phyloP scores from a whole-genome alignment of 768 basidiomycete genomes.

The Brasilioporus rufonigricans region DNA sequence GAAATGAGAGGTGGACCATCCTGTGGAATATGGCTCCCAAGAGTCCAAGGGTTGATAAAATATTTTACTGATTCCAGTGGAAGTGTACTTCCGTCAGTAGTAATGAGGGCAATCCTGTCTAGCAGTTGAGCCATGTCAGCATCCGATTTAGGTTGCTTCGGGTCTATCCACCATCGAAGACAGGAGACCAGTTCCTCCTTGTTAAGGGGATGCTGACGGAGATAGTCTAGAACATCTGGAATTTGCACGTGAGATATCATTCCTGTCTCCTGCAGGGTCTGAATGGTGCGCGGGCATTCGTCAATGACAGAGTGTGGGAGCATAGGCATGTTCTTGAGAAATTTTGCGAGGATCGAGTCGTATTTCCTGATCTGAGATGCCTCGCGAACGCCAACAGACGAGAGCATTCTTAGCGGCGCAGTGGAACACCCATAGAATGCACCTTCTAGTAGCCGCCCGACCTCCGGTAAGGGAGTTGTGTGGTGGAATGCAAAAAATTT shows the following conservation, averaged over 20 bases:
- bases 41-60: slow-evolving; percentile 64
- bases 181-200: slow-evolving; percentile 79
- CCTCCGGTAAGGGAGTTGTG: neutral
- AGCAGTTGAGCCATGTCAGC: slow-evolving; percentile 52
- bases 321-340: neutral
- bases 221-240: slow-evolving; percentile 73
- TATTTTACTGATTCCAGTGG: slow-evolving; percentile 66
- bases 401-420: neutral
- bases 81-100: slow-evolving; percentile 52
- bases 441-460: neutral
- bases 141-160: slow-evolving; percentile 33
- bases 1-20: slow-evolving; percentile 10
- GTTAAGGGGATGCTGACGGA: slow-evolving; percentile 65
- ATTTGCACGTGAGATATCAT: slow-evolving; percentile 56
- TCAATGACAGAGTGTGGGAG: neutral
- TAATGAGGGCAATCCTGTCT: slow-evolving; percentile 61
- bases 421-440: neutral
- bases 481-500: neutral
- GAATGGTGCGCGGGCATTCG: slow-evolving; percentile 28
- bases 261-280: slow-evolving; percentile 55
- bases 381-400: neutral
- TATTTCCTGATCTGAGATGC: neutral
- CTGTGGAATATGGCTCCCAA: slow-evolving; percentile 46
- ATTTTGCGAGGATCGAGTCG: neutral
- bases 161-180: slow-evolving; percentile 78